Base-by-base conservation (phyloP, 345 rosid species). In the Lepidium didymum region DNA sequence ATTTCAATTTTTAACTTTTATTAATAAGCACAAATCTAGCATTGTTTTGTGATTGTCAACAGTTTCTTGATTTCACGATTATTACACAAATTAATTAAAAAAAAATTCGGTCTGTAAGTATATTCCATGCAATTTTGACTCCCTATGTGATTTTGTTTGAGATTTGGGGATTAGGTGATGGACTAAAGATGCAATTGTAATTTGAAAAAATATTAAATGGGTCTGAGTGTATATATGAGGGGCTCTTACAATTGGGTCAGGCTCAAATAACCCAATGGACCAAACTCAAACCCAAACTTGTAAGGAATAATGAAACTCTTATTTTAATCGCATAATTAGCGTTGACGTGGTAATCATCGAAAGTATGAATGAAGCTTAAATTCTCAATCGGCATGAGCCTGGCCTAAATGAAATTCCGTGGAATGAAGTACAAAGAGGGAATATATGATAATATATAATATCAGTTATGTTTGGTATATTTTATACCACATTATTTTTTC, bases 361-460 rank as follows among this genome's bases (percentile, higher is more conserved):
- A 38, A 50, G 67, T 67, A 69, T 59, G 67, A 31, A 49, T 29
- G 74, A 38, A 69, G 59, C 74, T 49, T 38, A 49, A 37, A 49
- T 69, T 42, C 25, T 69, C 6, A 18, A 27, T 40, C 41, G 53
- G 67, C 74, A 25, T 69, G 74, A 40, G 13, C 12, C 50, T 50
- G 60, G 52, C 74, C 67, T 49, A 37, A 47, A 33, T 62, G 54
- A 62, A 27, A 23, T 46, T 46, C 41, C 40, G 16, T 37, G 73
- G 40, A 36, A 27, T 46, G 19, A 8, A 53, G 10, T 54, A 64
- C 2, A 21, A 27, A 44, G 35, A 34, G 7, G 31, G 56, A 45
- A 56, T 45, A 19, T 67, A 54, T 54, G 43, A 56, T 67, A 19
- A 1, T 33, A 8, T 29, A 14, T 27, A 51, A 6, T 35, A 16